A percentile compares a stretch with the other conserved stretches of the same genome.
Evolutionary conservation across 805 yeast genomes (phyloP).

Genomic region (Zygosaccharomyces bisporus): DNA sequence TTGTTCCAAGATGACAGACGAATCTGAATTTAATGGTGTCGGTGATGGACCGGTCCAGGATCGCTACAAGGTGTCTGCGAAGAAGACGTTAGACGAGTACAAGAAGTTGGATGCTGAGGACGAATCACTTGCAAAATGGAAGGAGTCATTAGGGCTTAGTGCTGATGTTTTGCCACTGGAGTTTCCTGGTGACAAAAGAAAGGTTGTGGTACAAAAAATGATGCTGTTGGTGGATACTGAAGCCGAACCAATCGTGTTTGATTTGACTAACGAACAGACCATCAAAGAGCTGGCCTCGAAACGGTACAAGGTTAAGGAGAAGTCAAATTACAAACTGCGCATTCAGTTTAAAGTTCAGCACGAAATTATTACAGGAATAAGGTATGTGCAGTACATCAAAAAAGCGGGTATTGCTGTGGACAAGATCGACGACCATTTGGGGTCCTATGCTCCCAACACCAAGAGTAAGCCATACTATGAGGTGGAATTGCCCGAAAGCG

Average conservation of each 20-base stretch:
- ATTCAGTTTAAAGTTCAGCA: conserved; percentile 83
- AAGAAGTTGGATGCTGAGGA: conserved; percentile 82
- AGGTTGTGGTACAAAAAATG: conserved; percentile 77
- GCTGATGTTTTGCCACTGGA: conserved; percentile 60
- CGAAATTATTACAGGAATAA: conserved; percentile 86
- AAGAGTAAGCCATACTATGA: conserved; percentile 73
- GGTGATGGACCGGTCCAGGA: conserved; percentile 30
- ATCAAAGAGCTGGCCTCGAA: conserved; percentile 56
- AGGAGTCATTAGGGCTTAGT: conserved; percentile 75
- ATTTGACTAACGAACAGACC: conserved; percentile 59
- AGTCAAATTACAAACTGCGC: conserved; percentile 64
- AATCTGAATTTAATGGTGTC: conserved; percentile 31
- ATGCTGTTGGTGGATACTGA: conserved; percentile 65
- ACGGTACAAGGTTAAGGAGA: conserved; percentile 75
- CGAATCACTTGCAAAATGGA: conserved; percentile 88
- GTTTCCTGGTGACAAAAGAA: conserved; percentile 62
- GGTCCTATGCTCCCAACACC: conserved; percentile 88
- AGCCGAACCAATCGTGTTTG: conserved; percentile 58
- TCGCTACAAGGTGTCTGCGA: conserved; percentile 39
- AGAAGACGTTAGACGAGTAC: conserved; percentile 82
- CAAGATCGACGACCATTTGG: conserved; percentile 81
- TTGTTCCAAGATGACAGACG: conserved; percentile 32
- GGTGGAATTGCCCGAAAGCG: conserved; percentile 59
- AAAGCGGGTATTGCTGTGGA: conserved; percentile 86
- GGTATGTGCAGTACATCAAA: conserved; percentile 78